Conservation (phyloP, 345 rosid genomes). For the Acer negundo region DNA sequence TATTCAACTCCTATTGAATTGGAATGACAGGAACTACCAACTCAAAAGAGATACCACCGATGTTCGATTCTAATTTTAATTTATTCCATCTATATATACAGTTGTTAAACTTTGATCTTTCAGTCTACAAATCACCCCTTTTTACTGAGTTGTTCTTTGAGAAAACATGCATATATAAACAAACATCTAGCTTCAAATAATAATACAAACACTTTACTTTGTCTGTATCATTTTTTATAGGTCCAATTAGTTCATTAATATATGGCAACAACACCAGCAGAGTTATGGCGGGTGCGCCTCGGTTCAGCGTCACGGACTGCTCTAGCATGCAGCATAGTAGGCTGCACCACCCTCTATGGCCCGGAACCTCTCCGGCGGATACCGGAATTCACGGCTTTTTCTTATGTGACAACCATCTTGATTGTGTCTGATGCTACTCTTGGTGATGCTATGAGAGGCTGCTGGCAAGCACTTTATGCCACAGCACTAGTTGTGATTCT, state of each 20-base stretch:
- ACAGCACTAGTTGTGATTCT: constrained; percentile 47
- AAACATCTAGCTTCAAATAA: not conserved
- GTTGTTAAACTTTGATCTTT: not conserved
- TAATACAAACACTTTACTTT: not conserved
- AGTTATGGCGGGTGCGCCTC: constrained; percentile 38
- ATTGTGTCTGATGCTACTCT: constrained; percentile 72
- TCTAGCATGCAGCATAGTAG: constrained; percentile 66
- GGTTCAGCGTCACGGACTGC: constrained; percentile 55
- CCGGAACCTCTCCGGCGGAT: constrained; percentile 39
- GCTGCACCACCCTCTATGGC: constrained; percentile 60
- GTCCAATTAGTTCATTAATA: too few species aligned
- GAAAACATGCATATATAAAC: not conserved
- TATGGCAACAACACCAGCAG: not conserved
- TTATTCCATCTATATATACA: not conserved
- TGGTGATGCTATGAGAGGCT: constrained; percentile 64
- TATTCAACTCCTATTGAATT: not conserved
- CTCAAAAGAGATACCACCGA: too few species aligned
- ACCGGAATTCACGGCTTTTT: constrained; percentile 60
- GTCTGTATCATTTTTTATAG: not conserved
- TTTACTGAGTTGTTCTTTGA: not conserved
- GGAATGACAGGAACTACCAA: not conserved
- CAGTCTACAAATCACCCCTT: not conserved
- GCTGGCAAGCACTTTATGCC: constrained; percentile 49
- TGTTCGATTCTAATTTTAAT: not conserved
- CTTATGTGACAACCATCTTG: constrained; percentile 66